Evolutionary conservation across 2,329 filamentous ascomycete species (phyloP).

Genomic region (Raffaelea ambrosiae): DNA sequence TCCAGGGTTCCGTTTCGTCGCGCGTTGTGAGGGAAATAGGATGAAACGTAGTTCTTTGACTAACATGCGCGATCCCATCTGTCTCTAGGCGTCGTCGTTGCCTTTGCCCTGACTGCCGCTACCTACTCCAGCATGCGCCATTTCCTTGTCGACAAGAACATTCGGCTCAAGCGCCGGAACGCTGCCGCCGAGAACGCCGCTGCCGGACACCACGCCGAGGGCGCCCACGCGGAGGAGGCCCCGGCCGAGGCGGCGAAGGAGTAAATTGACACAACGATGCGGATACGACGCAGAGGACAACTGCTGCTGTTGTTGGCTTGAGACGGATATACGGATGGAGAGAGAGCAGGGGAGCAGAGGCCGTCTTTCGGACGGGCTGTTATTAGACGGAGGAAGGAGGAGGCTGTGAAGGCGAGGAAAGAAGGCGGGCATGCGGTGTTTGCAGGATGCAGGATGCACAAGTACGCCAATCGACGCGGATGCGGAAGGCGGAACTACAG

Average conservation of each 20-base stretch:
- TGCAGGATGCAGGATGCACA: too few relatives aligned
- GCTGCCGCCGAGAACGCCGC: constrained; percentile 33
- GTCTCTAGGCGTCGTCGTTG: constrained; percentile 70
- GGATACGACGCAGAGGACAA: too few relatives aligned
- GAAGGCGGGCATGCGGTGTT: too few relatives aligned
- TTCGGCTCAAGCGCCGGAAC: constrained; percentile 72
- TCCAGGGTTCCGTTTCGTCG: too few relatives aligned
- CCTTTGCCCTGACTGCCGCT: constrained; percentile 73
- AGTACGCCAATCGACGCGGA: too few relatives aligned
- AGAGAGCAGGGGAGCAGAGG: too few relatives aligned
- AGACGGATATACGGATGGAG: too few relatives aligned
- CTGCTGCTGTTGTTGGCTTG: too few relatives aligned
- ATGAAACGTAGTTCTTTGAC: too few relatives aligned
- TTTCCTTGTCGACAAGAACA: constrained; percentile 81
- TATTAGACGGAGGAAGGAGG: not conserved
- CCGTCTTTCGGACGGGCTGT: too few relatives aligned
- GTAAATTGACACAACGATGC: not conserved
- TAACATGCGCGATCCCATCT: not conserved
- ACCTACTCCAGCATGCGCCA: constrained; percentile 76
- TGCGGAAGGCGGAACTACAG: not conserved
- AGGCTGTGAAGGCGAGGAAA: too few relatives aligned
- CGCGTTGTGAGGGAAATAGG: too few relatives aligned
- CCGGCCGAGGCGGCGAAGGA: constrained; percentile 9
- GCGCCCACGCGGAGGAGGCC: constrained; percentile 4
- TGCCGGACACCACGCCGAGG: constrained; percentile 25